Percentiles rank a stretch among this genome's conserved stretches.
phyloP scores from a whole-genome alignment of 768 basidiomycete species.

The Suillus bovinus region DNA sequence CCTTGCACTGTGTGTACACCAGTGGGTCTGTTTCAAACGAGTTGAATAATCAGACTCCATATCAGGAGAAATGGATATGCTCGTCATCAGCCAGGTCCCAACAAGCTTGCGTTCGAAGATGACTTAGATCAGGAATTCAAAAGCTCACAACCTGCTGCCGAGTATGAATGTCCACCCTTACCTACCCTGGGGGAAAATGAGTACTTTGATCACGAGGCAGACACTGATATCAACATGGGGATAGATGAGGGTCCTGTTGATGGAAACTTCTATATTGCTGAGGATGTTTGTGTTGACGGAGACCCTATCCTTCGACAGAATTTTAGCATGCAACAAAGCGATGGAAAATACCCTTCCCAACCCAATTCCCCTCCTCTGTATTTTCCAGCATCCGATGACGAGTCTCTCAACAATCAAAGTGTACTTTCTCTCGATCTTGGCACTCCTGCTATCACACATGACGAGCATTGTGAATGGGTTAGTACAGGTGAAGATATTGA shows the following conservation, averaged over 20 bases:
- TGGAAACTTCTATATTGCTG: neutral
- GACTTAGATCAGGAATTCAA: neutral
- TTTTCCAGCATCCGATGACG: neutral
- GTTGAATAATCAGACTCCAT: neutral
- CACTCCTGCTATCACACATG: neutral
- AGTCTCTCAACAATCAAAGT: slow-evolving; percentile 1
- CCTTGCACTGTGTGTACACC: slow-evolving; percentile 2
- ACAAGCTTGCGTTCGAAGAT: neutral
- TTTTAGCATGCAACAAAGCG: neutral
- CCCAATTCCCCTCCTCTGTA: neutral
- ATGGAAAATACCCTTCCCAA: neutral
- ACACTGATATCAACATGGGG: neutral
- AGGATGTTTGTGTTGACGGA: neutral
- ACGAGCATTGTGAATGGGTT: neutral
- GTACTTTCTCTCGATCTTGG: neutral
- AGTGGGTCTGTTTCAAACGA: neutral
- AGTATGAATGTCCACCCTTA: neutral
- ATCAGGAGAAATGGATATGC: neutral
- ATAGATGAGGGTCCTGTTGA: neutral
- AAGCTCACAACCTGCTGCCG: neutral
- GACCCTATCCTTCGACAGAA: too few relatives aligned
- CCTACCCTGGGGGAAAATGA: neutral
- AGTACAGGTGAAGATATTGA: neutral
- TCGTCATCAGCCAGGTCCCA: neutral
- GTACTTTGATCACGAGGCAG: neutral